Evolutionary conservation across 345 rosid genomes (phyloP).

Genomic region (Boechera retrofracta): DNA sequence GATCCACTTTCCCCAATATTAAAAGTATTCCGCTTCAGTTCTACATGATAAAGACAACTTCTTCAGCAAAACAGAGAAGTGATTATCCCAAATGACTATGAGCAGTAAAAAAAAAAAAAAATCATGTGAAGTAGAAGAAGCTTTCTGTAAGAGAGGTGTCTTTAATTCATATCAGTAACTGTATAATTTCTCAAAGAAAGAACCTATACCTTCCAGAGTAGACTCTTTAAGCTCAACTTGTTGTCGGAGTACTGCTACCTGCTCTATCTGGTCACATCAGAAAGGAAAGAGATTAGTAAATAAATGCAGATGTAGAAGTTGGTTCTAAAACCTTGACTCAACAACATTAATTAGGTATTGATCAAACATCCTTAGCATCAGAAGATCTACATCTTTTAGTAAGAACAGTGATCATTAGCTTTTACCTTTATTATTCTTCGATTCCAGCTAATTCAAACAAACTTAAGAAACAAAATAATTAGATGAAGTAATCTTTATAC

Average conservation of each 20-base stretch:
- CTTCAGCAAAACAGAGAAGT: slow-evolving; percentile 16
- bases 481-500: slow-evolving; percentile 52
- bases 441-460: not conserved
- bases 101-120: not conserved
- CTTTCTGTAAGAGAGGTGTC: slow-evolving; percentile 20
- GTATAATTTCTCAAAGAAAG: not conserved
- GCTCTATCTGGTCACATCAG: slow-evolving; percentile 64
- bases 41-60: slow-evolving; percentile 51
- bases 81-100: slow-evolving; percentile 13
- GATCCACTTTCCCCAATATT: slow-evolving; percentile 51
- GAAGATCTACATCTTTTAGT: slow-evolving; percentile 12
- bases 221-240: slow-evolving; percentile 76
- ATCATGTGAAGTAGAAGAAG: slow-evolving; percentile 15
- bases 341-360: slow-evolving; percentile 23
- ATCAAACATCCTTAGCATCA: slow-evolving; percentile 24
- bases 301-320: slow-evolving; percentile 18
- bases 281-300: slow-evolving; percentile 25
- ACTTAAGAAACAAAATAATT: slow-evolving; percentile 9
- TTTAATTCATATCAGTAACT: slow-evolving; percentile 15
- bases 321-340: slow-evolving; percentile 11
- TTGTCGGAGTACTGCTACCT: slow-evolving; percentile 68
- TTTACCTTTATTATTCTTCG: not conserved
- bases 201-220: slow-evolving; percentile 68
- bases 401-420: slow-evolving; percentile 4
- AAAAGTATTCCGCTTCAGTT: slow-evolving; percentile 63